These are phyloP conservation scores for Naematelia encephala DNA, from an alignment of 768 basidiomycete genomes.

Conservation along the genomic window DNA sequence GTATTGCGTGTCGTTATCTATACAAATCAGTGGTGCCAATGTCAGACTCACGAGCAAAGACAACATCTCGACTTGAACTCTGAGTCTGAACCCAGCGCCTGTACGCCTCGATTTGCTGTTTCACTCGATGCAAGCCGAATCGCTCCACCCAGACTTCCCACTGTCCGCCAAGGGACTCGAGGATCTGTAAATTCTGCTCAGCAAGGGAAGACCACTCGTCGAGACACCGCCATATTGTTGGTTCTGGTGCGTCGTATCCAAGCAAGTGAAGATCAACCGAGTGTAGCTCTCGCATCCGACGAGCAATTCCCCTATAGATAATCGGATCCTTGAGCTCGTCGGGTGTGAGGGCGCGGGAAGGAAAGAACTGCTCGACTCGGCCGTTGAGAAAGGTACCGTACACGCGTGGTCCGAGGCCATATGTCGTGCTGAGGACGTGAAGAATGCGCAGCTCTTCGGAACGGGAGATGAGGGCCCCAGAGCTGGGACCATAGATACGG, in stretches of 20 bases:
- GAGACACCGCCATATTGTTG: slow-evolving; percentile 46
- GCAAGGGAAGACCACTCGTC: slow-evolving; percentile 61
- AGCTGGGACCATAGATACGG: slow-evolving; percentile 87
- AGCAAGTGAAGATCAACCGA: slow-evolving; percentile 76
- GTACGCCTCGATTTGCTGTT: slow-evolving; percentile 66
- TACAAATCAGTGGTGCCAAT: slow-evolving; percentile 26
- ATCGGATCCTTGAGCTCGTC: slow-evolving; percentile 71
- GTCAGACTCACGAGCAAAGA: slow-evolving; percentile 51
- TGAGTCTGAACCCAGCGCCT: slow-evolving; percentile 67
- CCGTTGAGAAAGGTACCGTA: slow-evolving; percentile 96
- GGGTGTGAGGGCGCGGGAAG: slow-evolving; percentile 74
- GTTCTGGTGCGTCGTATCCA: slow-evolving; percentile 38
- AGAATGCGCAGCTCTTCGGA: slow-evolving; percentile 79
- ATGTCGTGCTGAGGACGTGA: slow-evolving; percentile 80
- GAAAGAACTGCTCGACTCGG: slow-evolving; percentile 91
- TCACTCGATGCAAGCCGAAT: slow-evolving; percentile 66
- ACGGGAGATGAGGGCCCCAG: slow-evolving; percentile 80
- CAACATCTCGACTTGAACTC: slow-evolving; percentile 60
- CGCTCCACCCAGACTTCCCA: slow-evolving; percentile 51
- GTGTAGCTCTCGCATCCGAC: slow-evolving; percentile 93
- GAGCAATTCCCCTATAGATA: slow-evolving; percentile 82
- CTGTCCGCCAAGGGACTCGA: slow-evolving; percentile 49
- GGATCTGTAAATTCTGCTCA: slow-evolving; percentile 63
- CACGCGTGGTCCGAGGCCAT: slow-evolving; percentile 82
- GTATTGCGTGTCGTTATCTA: slow-evolving; percentile 95